Evolutionary conservation across 805 yeast species (phyloP).

Genomic region (Debaryomyces tyrocola): DNA sequence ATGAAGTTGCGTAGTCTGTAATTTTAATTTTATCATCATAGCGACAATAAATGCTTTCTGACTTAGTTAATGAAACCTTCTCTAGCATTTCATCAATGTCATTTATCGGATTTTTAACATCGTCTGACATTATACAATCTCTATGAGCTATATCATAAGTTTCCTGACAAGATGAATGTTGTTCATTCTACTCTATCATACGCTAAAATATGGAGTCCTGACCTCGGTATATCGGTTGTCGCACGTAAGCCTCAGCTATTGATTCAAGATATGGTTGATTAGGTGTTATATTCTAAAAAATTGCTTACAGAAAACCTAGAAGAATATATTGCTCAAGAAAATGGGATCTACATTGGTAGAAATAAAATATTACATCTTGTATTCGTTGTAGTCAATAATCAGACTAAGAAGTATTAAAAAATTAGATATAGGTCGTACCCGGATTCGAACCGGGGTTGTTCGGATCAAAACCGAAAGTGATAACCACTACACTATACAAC

Average conservation of each 20-base stretch:
- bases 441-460: constrained; percentile 84
- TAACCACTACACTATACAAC: constrained; percentile 76
- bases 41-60: neutral
- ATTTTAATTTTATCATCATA: constrained; percentile 5
- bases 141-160: no score
- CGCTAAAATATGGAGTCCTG: neutral
- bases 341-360: no score
- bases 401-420: constrained; percentile 8
- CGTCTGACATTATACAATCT: neutral
- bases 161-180: no score
- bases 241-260: neutral
- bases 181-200: no score
- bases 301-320: no score
- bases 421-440: constrained; percentile 61
- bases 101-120: neutral
- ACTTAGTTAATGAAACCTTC: neutral
- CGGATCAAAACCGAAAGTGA: constrained; percentile 82
- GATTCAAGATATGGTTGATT: no score
- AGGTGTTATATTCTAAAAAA: no score
- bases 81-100: neutral
- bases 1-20: constrained; percentile 11
- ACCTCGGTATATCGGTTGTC: neutral
- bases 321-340: no score
- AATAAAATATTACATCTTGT: no score
- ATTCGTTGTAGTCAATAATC: no score